These are phyloP conservation scores for Aspergillus persii DNA, from an alignment of 2,329 filamentous ascomycete genomes.

Conservation along the genomic window DNA sequence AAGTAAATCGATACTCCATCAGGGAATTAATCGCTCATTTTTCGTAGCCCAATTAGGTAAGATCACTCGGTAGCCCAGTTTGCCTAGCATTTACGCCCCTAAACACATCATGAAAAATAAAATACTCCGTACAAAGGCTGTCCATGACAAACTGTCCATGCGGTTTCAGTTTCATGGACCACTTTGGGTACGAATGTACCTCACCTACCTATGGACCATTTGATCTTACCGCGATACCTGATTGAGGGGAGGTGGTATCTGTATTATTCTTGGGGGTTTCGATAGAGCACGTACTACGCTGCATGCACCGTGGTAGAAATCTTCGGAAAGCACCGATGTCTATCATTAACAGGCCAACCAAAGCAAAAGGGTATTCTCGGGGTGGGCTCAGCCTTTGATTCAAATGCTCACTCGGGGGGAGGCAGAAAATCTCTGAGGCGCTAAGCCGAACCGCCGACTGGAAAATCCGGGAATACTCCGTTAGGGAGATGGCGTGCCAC, in stretches of 20 bases:
- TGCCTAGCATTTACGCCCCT: background rate
- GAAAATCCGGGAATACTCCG: constrained; percentile 7
- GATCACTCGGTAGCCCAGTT: background rate
- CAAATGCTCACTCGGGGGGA: background rate
- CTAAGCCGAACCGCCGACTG: constrained; percentile 1
- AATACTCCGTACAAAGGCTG: background rate
- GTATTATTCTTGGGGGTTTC: background rate
- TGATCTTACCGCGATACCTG: background rate
- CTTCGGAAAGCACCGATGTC: background rate
- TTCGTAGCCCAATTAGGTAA: background rate
- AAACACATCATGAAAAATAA: background rate
- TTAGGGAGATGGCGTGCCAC: background rate
- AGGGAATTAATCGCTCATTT: background rate
- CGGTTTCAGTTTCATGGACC: background rate
- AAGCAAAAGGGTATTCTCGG: background rate
- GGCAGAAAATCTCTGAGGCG: background rate
- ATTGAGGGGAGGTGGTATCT: background rate
- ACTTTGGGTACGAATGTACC: no score
- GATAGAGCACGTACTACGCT: background rate
- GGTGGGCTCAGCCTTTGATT: background rate
- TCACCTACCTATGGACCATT: no score
- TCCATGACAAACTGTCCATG: background rate
- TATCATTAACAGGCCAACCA: background rate
- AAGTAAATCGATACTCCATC: background rate
- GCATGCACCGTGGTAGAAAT: background rate